These are phyloP conservation scores for Solanum bulbocastanum DNA, from an alignment of 257 asterid genomes.

Conservation along the genomic window DNA sequence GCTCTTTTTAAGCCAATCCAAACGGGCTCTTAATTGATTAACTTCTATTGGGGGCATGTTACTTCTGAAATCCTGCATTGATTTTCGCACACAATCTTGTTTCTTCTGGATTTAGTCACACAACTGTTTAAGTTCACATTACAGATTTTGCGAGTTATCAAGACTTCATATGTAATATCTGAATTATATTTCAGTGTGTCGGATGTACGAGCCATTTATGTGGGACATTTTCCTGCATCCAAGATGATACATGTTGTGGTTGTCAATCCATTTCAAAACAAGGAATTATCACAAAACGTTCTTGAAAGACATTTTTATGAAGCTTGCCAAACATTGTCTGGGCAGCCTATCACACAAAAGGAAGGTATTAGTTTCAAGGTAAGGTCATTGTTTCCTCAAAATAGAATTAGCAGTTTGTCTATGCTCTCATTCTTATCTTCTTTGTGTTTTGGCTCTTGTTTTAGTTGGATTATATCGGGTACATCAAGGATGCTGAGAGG, in stretches of 20 bases:
- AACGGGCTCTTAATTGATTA: neutral
- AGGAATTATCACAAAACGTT: slow-evolving; percentile 75
- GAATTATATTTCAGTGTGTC: slow-evolving; percentile 50
- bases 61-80: neutral
- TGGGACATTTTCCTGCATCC: slow-evolving; percentile 78
- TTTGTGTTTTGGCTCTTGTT: neutral
- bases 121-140: neutral
- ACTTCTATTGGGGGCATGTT: neutral
- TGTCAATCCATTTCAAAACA: slow-evolving; percentile 84
- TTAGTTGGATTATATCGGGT: slow-evolving; percentile 74
- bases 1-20: no score
- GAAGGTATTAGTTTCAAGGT: slow-evolving; percentile 67
- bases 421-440: neutral
- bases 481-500: slow-evolving; percentile 78
- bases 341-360: slow-evolving; percentile 31
- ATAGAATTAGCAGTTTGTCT: slow-evolving; percentile 6
- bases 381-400: slow-evolving; percentile 6
- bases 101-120: slow-evolving; percentile 3
- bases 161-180: neutral
- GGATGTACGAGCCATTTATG: slow-evolving; percentile 79
- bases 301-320: slow-evolving; percentile 90
- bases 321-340: slow-evolving; percentile 58
- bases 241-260: slow-evolving; percentile 62
- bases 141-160: neutral
- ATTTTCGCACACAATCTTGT: neutral